These are phyloP conservation scores for Pseudovirgaria hyperparasitica DNA, from an alignment of 2,329 filamentous ascomycete genomes.

Conservation along the genomic window DNA sequence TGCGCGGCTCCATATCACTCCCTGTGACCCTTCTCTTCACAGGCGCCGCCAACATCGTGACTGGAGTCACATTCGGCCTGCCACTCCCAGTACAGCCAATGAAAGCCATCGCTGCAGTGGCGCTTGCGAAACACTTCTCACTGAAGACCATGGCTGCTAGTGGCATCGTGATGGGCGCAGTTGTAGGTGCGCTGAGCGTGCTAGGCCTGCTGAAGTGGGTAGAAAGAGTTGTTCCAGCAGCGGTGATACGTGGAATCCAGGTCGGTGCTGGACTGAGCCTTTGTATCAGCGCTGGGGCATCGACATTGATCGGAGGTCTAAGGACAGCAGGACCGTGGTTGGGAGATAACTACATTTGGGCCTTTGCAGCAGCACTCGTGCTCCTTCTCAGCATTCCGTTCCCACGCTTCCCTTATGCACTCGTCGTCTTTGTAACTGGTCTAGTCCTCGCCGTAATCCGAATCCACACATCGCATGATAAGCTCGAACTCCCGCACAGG, in stretches of 20 bases:
- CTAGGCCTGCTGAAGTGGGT: slow-evolving; percentile 70
- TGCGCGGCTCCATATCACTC: slow-evolving; percentile 67
- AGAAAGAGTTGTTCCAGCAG: slow-evolving; percentile 62
- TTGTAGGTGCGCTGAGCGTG: slow-evolving; percentile 63
- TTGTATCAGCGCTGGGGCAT: slow-evolving; percentile 58
- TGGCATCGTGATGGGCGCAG: slow-evolving; percentile 62
- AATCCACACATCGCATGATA: slow-evolving; percentile 9
- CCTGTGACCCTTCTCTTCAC: slow-evolving; percentile 79
- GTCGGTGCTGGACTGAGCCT: slow-evolving; percentile 80
- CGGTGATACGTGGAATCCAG: slow-evolving; percentile 90
- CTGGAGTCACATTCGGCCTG: slow-evolving; percentile 72
- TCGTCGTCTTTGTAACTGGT: slow-evolving; percentile 58
- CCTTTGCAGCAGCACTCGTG: slow-evolving; percentile 56
- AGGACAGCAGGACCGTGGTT: slow-evolving; percentile 53
- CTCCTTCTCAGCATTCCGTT: slow-evolving; percentile 55
- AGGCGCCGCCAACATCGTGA: slow-evolving; percentile 74
- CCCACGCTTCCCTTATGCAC: slow-evolving; percentile 62
- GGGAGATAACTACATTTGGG: slow-evolving; percentile 70
- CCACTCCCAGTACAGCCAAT: slow-evolving; percentile 84
- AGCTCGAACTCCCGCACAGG: too few species aligned
- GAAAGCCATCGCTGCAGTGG: slow-evolving; percentile 83
- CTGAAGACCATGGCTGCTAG: slow-evolving; percentile 66
- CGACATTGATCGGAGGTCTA: slow-evolving; percentile 52
- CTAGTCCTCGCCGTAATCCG: slow-evolving; percentile 48
- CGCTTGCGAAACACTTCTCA: slow-evolving; percentile 57